Evolutionary conservation across 768 basidiomycete species (phyloP), one percentile per base, ranked within the genome.

Genomic region (Dioszegia aurantiaca): DNA sequence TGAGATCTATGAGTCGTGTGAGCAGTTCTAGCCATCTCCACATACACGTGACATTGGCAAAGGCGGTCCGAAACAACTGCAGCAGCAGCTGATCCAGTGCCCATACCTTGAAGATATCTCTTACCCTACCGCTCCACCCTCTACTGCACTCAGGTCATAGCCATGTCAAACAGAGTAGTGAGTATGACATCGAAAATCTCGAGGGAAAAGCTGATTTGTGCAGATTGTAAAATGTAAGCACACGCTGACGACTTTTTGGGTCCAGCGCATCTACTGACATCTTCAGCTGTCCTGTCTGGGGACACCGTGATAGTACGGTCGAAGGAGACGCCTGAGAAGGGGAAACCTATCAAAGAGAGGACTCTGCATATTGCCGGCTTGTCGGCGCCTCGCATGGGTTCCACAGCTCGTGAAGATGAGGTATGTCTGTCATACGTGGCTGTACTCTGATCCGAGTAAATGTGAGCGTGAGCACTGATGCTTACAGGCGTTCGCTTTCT

Each of bases 301-400:
- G 92, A 94, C 77, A 87, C 90, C 40, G 83, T 93, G 57, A 82
- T 94, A 57, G 80, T 95, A 54, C 86, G 91, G 42, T 65, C 71
- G 17, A 74, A 75, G 46, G 77, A 86, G 83, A 64, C 82, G 84
- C 61, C 84, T 83, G 39, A 86, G 1, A 88, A 89, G 72, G 90
- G 91, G 8, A 89, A 91, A 76, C 84, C 86, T 55, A 86, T 90
- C 1, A 94, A 93, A 80, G 91, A 95, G 78, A 83, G 89, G 90
- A 88, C 92, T 57, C 80, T 98, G 39, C 89, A 98, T 78, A 83
- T 99, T 44, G 90, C 89, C 30, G 92, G 94, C 69, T 79, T 95
- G 46, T 75, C 83, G 21, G 87, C 92, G 27, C 94, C 95, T 3
- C 83, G 89, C 37, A 80, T 90, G 73, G 94, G 94, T 10, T 87